Evolutionary conservation across 352 stramenopile genomes (phyloP), one percentile per base, ranked within the genome.

Genomic region (Pythium periplocum): DNA sequence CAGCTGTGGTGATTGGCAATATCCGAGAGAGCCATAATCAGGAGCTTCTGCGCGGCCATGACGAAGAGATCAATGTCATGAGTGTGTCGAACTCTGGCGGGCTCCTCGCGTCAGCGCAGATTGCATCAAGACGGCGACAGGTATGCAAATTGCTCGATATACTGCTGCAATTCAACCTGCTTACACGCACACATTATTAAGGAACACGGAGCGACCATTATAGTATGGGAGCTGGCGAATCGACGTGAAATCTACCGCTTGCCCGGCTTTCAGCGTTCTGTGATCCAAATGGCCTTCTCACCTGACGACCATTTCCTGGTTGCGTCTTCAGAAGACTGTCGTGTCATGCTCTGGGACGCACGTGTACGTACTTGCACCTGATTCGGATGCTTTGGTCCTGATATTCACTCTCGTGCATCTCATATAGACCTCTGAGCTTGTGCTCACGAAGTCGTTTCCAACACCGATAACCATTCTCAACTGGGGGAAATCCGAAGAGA

Each of bases 231-330:
- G 37, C 64, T 90, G 0, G 45, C 57, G 1, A 57, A 55, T 1
- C 63, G 66, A 10, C 59, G 65, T 4, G 70, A 83, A 45, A 53
- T 84, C 35, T 87, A 87, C 45, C 71, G 59, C 4, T 61, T 91
- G 2, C 58, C 68, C 12, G 74, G 78, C 2, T 91, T 91, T 55
- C 73, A 76, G 33, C 75, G 71, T 10, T 66, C 72, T 1, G 76
- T 91, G 47, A 51, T 86, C 31, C 78, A 87, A 54, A 71, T 89
- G 48, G 68, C 74, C 1, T 91, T 90, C 53, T 92, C 78, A 6
- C 78, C 77, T 1, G 81, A 92, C 52, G 78, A 92, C 44, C 77
- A 87, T 43, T 89, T 90, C 41, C 75, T 92, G 31, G 69, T 78
- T 6, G 81, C 76, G 6, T 80, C 81, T 2, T 71, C 77, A 0